Base-by-base conservation (phyloP, 768 basidiomycete species). In the Lentinula boryana region DNA sequence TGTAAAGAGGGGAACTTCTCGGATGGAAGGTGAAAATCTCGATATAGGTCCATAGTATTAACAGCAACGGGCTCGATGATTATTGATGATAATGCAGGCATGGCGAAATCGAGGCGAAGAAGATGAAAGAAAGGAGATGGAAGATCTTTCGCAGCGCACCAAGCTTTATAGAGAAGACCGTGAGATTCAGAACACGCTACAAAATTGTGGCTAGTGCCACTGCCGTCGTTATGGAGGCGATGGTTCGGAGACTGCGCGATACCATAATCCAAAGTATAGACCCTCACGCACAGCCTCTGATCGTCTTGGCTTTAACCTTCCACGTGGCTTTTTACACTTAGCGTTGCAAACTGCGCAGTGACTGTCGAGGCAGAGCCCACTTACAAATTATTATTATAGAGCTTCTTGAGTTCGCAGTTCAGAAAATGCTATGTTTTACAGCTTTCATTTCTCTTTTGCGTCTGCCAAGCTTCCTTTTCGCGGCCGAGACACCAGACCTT, bases 41-140 rank as follows among this genome's bases (percentile, higher is more conserved):
- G n/a, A 21, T 60, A 52, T 16, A 60, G 36, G 35, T 60, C 58
- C 58, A 60, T 60, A 4, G 58, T 33, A 13, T 51, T n/a, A 27
- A 35, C 44, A 15, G 58, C 32, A 21, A 41, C 16, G 8, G 58
- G 58, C 27, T 60, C 44, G 50, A 53, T 38, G 54, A 32, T n/a
- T 56, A 56, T 43, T 21, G 54, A 40, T 27, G n/a, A 35, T 16
- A 48, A 33, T 27, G 41, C 35, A 27, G 41, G 49, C 55, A 56
- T 56, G 23, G 55, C 18, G 53, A 54, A 27, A 27, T 3, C 27
- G 27, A 27, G 27, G 27, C 27, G 27, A 27, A 27, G 27, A 27
- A 21, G 6, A 16, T 10, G 27, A 13, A 12, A 50, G 36, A 38
- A 13, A 38, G 36, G 36, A 38, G 13, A 13, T 8, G 36, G 13